Evolutionary conservation across 768 basidiomycete species (phyloP).

Genomic region (Russula compacta): DNA sequence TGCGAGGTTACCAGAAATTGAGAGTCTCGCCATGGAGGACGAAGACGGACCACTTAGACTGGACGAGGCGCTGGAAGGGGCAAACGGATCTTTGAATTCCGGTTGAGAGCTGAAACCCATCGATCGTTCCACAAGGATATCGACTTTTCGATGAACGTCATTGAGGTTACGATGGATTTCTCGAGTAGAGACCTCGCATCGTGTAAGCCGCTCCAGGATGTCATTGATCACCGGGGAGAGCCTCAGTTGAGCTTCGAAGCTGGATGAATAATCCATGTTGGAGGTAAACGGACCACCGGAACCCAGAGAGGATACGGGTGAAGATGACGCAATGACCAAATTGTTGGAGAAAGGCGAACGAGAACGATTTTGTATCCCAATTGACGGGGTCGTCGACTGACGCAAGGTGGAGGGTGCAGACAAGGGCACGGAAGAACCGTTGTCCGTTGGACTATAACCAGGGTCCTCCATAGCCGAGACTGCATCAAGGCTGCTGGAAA

Average conservation of each 20-base stretch:
- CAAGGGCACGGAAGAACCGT: conserved; percentile 6
- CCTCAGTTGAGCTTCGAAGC: conserved; percentile 67
- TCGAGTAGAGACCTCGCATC: conserved; percentile 59
- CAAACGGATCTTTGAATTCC: conserved; percentile 82
- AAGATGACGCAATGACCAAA: conserved; percentile 49
- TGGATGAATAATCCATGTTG: conserved; percentile 37
- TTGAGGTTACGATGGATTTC: conserved; percentile 68
- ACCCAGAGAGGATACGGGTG: conserved; percentile 71
- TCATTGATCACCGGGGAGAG: conserved; percentile 69
- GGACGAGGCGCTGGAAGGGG: conserved; percentile 30
- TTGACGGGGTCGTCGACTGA: conserved; percentile 13
- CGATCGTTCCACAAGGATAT: conserved; percentile 62
- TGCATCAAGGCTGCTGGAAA: conserved; percentile 19
- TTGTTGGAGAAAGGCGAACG: conserved; percentile 37
- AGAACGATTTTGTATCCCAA: conserved; percentile 23
- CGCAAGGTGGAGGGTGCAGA: conserved; percentile 17
- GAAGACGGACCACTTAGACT: conserved; percentile 25
- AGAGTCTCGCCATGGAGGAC: conserved; percentile 47
- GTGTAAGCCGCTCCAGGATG: conserved; percentile 61
- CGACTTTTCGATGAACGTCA: conserved; percentile 71
- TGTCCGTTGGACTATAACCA: conserved; percentile 3
- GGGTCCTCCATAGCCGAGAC: conserved; percentile 11
- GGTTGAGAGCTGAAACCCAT: conserved; percentile 36
- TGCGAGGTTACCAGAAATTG: conserved; percentile 55
- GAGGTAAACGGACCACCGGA: conserved; percentile 58